Base-by-base conservation (phyloP, 2,329 filamentous ascomycete genomes). In the Verticillium nubilum region DNA sequence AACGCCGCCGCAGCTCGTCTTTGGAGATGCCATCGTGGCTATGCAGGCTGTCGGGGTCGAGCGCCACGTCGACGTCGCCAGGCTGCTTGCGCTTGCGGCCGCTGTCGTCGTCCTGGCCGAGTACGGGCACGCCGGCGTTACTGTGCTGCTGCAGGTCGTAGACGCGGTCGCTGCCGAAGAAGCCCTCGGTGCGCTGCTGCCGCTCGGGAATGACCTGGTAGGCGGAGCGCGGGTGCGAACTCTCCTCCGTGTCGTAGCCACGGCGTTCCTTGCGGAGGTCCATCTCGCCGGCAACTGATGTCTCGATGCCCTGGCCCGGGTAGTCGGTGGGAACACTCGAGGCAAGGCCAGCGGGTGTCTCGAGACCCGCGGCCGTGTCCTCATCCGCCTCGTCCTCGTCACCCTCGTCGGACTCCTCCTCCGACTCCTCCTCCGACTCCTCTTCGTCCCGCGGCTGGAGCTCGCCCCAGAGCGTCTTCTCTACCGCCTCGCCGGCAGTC, bases 151-250 rank as follows among this genome's bases (percentile, higher is more conserved):
- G 78, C 63, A 99, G 83, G 74, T 99, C 93, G 75, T 99, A 99
- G 17, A 90, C 90, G 69, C 92, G 89, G 71, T 98, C 94, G 67
- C 91, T 93, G 66, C 95, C 95, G 72, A 99, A 98, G 84, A 99
- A 98, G 53, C 95, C 95, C 67, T 93, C 89, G 5, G 91, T 86
- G 57, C 89, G 86, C 25, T 93, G 88, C 70, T 94, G 88, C 60
- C 90, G 90, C 76, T 99, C 94, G 12, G 92, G 92, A 25, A 99
- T 84, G 54, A 99, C 88, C 23, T 92, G 92, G 74, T 95, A 97
- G 17, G 95, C 92, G 25, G 88, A 88, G 64, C 91, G 87, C 7
- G 90, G 90, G 37, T 85, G 82, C 0, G 86, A 86, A 62, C 78
- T 80, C 60, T 96, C 92, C 72, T 97, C 93, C 0, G 93, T 96